phyloP scores from a whole-genome alignment of 129 eudicot species.

The Glebionis coronaria region DNA sequence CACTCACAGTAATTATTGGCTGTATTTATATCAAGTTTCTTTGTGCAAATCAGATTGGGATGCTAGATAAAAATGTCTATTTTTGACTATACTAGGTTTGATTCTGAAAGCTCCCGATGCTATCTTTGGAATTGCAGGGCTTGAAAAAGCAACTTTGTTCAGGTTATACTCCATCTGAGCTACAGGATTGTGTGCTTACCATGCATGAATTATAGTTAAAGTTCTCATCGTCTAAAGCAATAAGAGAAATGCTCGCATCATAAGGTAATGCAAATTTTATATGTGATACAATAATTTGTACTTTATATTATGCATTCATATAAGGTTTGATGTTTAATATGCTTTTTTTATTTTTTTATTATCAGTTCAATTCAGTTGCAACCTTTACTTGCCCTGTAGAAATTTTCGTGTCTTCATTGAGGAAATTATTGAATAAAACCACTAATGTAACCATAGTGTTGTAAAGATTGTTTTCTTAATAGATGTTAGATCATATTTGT shows the following conservation, averaged over 20 bases:
- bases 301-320: too few relatives aligned
- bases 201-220: constrained; percentile 60
- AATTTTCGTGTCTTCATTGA: constrained; percentile 45
- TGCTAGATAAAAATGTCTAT: too few relatives aligned
- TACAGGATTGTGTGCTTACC: constrained; percentile 66
- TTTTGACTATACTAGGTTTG: constrained; percentile 1
- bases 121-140: constrained; percentile 39
- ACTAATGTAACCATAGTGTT: constrained; percentile 5
- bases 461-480: background rate
- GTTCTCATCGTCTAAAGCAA: constrained; percentile 43
- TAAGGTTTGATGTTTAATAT: constrained; percentile 15
- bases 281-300: constrained; percentile 6
- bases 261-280: constrained; percentile 44
- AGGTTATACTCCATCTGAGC: constrained; percentile 57
- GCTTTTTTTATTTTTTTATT: constrained; percentile 8
- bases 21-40: too few relatives aligned
- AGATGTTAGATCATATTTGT: too few relatives aligned
- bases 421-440: constrained; percentile 15
- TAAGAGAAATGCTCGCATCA: constrained; percentile 60
- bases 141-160: constrained; percentile 45
- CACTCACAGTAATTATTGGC: too few relatives aligned
- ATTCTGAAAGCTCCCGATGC: constrained; percentile 1
- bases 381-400: constrained; percentile 42
- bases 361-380: constrained; percentile 78
- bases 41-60: too few relatives aligned